Conservation (phyloP, 2,329 filamentous ascomycete species). For the Aciculosporium take region DNA sequence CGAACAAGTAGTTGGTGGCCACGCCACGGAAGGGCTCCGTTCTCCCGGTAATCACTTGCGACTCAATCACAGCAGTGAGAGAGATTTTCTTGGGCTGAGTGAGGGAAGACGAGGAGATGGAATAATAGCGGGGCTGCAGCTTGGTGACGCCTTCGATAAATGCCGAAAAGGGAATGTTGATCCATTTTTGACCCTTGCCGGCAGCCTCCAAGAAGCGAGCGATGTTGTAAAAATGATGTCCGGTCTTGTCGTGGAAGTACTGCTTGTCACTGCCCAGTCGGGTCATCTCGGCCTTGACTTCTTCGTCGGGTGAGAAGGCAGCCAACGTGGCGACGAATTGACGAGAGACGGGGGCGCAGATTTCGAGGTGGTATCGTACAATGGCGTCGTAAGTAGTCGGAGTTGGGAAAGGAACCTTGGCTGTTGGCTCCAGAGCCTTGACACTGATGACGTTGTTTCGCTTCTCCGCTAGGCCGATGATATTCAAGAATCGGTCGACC, state of each 20-base stretch:
- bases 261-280: slow-evolving; percentile 88
- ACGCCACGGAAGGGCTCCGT: slow-evolving; percentile 80
- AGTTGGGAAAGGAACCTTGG: slow-evolving; percentile 94
- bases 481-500: slow-evolving; percentile 74
- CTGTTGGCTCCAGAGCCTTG: slow-evolving; percentile 84
- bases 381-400: slow-evolving; percentile 94
- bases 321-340: slow-evolving; percentile 83
- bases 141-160: slow-evolving; percentile 90
- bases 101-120: slow-evolving; percentile 90
- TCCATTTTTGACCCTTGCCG: slow-evolving; percentile 62
- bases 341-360: slow-evolving; percentile 86
- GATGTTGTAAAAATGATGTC: slow-evolving; percentile 74
- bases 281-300: slow-evolving; percentile 72
- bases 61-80: slow-evolving; percentile 89
- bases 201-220: slow-evolving; percentile 66
- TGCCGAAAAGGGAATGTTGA: slow-evolving; percentile 78
- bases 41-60: slow-evolving; percentile 60
- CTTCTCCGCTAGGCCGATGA: slow-evolving; percentile 64
- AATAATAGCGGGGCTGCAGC: slow-evolving; percentile 96
- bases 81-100: slow-evolving; percentile 92
- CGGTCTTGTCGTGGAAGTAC: slow-evolving; percentile 80
- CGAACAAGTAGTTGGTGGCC: slow-evolving; percentile 89
- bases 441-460: slow-evolving; percentile 71
- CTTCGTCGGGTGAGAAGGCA: slow-evolving; percentile 76
- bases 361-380: slow-evolving; percentile 90